These are phyloP conservation scores for Cucurbita maxima DNA, from an alignment of 306 rosid species.

Conservation along the genomic window DNA sequence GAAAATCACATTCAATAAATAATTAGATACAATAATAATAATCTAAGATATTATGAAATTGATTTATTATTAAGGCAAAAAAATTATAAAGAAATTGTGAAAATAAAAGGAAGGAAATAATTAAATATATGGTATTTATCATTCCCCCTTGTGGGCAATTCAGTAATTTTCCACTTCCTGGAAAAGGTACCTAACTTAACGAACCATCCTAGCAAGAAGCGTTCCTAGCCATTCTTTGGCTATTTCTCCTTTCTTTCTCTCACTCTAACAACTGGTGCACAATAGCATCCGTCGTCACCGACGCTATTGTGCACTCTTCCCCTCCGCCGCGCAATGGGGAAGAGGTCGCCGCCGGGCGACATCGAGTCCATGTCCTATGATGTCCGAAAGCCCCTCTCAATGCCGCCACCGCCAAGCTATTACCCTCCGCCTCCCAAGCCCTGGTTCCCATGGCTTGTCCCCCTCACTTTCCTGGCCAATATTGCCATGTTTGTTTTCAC, in stretches of 20 bases:
- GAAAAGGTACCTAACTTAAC: neutral
- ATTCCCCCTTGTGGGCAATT: neutral
- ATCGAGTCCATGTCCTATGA: conserved; percentile 32
- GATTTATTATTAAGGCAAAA: no score
- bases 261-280: neutral
- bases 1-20: no score
- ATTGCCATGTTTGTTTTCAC: conserved; percentile 30
- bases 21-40: no score
- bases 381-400: neutral
- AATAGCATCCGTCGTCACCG: neutral
- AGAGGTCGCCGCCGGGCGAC: conserved; percentile 26
- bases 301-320: neutral
- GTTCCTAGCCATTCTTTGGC: neutral
- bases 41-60: no score
- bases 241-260: neutral
- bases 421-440: conserved; percentile 23
- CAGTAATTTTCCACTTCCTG: neutral
- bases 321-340: conserved; percentile 32
- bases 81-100: neutral
- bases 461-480: conserved; percentile 34
- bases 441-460: conserved; percentile 66
- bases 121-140: neutral
- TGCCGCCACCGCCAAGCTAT: conserved; percentile 25
- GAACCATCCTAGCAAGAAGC: neutral
- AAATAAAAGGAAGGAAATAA: neutral